phyloP scores from a whole-genome alignment of 2,329 filamentous ascomycete species.

The Sporothrix euskadiensis region DNA sequence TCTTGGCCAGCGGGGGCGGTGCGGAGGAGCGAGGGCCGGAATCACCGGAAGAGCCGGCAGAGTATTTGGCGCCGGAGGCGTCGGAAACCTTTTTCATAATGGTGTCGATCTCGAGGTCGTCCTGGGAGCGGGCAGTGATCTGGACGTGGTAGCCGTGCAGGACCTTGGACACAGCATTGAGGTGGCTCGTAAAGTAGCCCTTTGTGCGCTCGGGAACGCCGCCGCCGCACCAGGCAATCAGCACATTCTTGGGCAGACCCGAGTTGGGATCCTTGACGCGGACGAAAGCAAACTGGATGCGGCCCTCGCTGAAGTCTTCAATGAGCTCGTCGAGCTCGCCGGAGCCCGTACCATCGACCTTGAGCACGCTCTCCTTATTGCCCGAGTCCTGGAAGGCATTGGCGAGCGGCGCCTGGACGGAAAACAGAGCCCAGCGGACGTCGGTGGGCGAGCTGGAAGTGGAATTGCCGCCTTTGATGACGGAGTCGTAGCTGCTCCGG shows the following conservation, averaged over 20 bases:
- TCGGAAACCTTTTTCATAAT: slow-evolving; percentile 94
- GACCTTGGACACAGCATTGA: slow-evolving; percentile 84
- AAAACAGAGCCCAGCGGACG: slow-evolving; percentile 91
- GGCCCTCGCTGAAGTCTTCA: slow-evolving; percentile 95
- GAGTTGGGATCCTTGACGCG: slow-evolving; percentile 97
- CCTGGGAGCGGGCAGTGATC: slow-evolving; percentile 89
- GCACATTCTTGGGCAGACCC: slow-evolving; percentile 80
- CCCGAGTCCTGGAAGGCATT: slow-evolving; percentile 89
- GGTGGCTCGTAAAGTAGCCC: slow-evolving; percentile 96
- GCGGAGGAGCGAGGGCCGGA: slow-evolving; percentile 38
- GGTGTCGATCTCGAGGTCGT: slow-evolving; percentile 79
- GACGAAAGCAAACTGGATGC: slow-evolving; percentile 94
- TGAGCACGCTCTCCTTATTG: slow-evolving; percentile 89
- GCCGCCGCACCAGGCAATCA: slow-evolving; percentile 96
- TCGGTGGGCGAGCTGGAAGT: slow-evolving; percentile 72
- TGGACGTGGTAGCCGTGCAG: slow-evolving; percentile 98
- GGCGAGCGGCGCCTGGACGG: slow-evolving; percentile 85
- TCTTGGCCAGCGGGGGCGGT: slow-evolving; percentile 75
- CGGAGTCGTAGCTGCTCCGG: slow-evolving; percentile 71
- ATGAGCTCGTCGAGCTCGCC: slow-evolving; percentile 87
- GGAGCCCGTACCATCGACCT: slow-evolving; percentile 85
- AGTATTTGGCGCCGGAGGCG: slow-evolving; percentile 93
- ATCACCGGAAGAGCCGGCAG: slow-evolving; percentile 60
- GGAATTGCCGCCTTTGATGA: slow-evolving; percentile 54
- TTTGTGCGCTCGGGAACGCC: slow-evolving; percentile 98